Evolutionary conservation across 2,329 filamentous ascomycete genomes (phyloP).

Genomic region (Tympanopsis confertula): DNA sequence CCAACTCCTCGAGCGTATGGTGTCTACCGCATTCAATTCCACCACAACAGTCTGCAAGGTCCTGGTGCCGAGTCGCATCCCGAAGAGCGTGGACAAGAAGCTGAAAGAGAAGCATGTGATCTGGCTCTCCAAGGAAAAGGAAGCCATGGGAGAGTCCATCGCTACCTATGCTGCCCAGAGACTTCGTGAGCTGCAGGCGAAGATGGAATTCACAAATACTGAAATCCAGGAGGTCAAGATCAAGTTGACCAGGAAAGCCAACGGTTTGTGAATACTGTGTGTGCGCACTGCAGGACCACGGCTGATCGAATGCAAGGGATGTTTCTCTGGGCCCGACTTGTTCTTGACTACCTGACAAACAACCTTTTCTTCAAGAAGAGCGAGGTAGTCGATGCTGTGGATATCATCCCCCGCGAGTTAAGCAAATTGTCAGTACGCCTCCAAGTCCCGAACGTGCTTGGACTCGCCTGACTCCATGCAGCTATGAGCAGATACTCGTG

Average conservation of each 20-base stretch:
- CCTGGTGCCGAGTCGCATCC: conserved; percentile 11
- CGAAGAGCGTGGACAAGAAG: conserved; percentile 6
- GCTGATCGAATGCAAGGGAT: conserved; percentile 13
- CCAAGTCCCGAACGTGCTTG: background rate
- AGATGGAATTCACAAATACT: conserved; percentile 2
- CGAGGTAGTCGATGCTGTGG: conserved; percentile 11
- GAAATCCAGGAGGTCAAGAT: conserved; percentile 8
- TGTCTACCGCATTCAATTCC: conserved; percentile 2
- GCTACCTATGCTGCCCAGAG: conserved; percentile 7
- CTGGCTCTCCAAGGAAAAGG: conserved; percentile 13
- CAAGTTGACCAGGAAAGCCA: conserved; percentile 10
- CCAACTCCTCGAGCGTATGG: conserved; percentile 7
- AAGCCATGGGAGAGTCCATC: conserved; percentile 8
- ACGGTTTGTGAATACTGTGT: conserved; percentile 9
- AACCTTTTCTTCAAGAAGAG: conserved; percentile 15
- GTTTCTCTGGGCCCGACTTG: conserved; percentile 22
- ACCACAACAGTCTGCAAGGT: conserved; percentile 11
- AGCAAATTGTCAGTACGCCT: conserved; percentile 11
- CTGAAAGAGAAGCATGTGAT: conserved; percentile 8
- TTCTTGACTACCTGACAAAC: conserved; percentile 16
- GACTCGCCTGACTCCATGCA: conserved; percentile 5
- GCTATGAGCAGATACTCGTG: conserved; percentile 16
- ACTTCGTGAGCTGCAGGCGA: conserved; percentile 3
- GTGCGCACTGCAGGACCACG: background rate
- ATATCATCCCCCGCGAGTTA: conserved; percentile 11